A percentile compares a stretch with the other conserved stretches of the same genome.
phyloP scores from a whole-genome alignment of 495 filamentous ascomycete species.

The Pyrenopolyporus hunteri region DNA sequence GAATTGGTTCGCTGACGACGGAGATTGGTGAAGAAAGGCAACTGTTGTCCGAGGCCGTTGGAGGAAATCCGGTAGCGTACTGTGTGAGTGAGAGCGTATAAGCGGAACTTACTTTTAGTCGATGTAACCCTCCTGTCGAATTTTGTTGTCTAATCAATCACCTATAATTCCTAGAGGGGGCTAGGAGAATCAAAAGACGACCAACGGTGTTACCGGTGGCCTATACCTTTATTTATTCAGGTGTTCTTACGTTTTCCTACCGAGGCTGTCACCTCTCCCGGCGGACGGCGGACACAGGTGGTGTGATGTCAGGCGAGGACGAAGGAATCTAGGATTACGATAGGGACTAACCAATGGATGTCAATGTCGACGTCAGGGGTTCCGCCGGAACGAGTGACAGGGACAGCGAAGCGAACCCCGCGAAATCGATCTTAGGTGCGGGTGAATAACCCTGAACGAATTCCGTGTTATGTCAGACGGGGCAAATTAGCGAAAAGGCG shows the following conservation, averaged over 20 bases:
- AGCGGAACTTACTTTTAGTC: too few relatives aligned
- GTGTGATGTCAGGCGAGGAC: constrained; percentile 26
- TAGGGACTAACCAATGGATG: neutral
- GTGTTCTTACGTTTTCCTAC: neutral
- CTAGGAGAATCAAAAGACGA: neutral
- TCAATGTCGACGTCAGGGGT: neutral
- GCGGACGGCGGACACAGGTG: neutral
- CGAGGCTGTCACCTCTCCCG: neutral
- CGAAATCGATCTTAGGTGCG: too few relatives aligned
- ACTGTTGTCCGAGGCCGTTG: too few relatives aligned
- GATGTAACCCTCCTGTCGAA: too few relatives aligned
- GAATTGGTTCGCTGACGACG: too few relatives aligned
- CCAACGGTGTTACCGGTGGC: neutral
- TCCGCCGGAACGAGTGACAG: neutral
- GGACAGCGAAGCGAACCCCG: too few relatives aligned
- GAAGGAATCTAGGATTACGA: neutral
- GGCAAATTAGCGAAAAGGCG: too few relatives aligned
- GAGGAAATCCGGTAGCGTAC: too few relatives aligned
- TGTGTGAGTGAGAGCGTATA: too few relatives aligned
- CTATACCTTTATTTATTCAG: neutral
- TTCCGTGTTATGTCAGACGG: too few relatives aligned
- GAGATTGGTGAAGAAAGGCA: too few relatives aligned
- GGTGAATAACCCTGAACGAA: too few relatives aligned
- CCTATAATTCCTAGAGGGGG: neutral
- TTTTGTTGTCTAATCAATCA: neutral